Percentiles rank a stretch among this genome's conserved stretches.
These are phyloP conservation scores for Beauveria sp. DNA, from an alignment of 2,329 filamentous ascomycete genomes.

Conservation along the genomic window DNA sequence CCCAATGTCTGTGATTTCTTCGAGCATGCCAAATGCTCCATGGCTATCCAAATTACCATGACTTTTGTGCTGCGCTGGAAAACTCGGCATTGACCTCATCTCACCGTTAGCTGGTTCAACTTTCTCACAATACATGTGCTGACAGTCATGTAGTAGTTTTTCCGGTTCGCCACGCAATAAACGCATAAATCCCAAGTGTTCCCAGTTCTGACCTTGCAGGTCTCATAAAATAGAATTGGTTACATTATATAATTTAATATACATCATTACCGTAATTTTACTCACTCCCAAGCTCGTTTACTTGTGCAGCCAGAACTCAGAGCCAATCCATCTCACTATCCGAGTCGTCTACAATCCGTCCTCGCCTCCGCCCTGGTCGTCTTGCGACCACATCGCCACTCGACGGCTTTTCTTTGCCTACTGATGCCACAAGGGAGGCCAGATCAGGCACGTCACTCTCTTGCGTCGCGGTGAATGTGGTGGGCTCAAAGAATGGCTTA, in stretches of 20 bases:
- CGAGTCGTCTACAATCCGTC: slow-evolving; percentile 15
- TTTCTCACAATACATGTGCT: neutral
- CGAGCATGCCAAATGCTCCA: neutral
- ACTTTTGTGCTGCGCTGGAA: neutral
- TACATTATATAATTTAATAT: slow-evolving; percentile 3
- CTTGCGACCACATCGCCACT: neutral
- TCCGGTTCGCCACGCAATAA: neutral
- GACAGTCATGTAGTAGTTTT: neutral
- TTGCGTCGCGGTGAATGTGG: slow-evolving; percentile 31
- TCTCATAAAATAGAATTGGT: no score
- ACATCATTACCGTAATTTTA: neutral
- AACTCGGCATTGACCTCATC: neutral
- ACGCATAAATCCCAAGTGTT: no score
- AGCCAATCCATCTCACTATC: slow-evolving; percentile 15
- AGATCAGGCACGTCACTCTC: slow-evolving; percentile 33
- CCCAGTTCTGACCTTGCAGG: neutral
- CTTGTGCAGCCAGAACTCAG: neutral
- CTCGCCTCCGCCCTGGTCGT: slow-evolving; percentile 1
- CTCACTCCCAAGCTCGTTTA: neutral
- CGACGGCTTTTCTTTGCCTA: neutral
- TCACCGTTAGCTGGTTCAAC: neutral
- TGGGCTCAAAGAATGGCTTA: slow-evolving; percentile 32
- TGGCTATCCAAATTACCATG: neutral
- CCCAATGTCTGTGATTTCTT: neutral
- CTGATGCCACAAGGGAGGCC: slow-evolving; percentile 18